A percentile compares a stretch with the other conserved stretches of the same genome.
Conservation (phyloP, 2,329 filamentous ascomycete species). For the Sporothrix mexicana region DNA sequence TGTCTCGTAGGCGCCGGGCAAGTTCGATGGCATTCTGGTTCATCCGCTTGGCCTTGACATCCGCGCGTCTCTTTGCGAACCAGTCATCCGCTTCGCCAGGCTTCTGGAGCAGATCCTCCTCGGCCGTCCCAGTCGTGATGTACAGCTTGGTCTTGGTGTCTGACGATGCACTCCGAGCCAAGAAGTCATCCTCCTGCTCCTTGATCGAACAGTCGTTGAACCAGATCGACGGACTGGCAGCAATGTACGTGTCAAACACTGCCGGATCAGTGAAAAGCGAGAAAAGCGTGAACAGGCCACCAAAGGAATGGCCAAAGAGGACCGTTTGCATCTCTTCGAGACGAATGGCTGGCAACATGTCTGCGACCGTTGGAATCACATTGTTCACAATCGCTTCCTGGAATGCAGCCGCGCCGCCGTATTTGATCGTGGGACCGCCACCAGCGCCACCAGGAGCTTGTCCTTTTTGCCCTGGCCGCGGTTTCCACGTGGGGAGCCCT, state of each 20-base stretch:
- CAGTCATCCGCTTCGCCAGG: not conserved
- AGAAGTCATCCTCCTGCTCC: not conserved
- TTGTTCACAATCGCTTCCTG: not conserved
- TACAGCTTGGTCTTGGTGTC: not conserved
- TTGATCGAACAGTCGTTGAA: not conserved
- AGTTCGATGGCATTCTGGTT: not conserved
- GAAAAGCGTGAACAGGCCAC: slow-evolving; percentile 2
- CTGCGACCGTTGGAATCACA: not conserved
- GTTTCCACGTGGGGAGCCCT: slow-evolving; percentile 5
- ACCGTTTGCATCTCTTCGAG: not conserved
- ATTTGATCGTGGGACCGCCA: not conserved
- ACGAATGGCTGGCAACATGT: not conserved
- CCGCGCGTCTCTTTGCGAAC: not conserved
- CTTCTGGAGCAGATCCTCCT: not conserved
- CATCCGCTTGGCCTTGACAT: not conserved
- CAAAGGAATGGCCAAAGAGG: slow-evolving; percentile 16
- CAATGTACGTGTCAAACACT: slow-evolving; percentile 5
- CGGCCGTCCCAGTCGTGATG: not conserved
- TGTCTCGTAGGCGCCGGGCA: not conserved
- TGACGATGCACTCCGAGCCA: not conserved
- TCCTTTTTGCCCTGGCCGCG: not conserved
- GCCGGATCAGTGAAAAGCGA: not conserved
- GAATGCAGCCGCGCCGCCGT: slow-evolving; percentile 17
- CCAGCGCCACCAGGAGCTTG: too few species aligned
- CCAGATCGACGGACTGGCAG: slow-evolving; percentile 16